Base-by-base conservation (phyloP, 2,329 filamentous ascomycete genomes). In the Pseudogymnoascus sp. region DNA sequence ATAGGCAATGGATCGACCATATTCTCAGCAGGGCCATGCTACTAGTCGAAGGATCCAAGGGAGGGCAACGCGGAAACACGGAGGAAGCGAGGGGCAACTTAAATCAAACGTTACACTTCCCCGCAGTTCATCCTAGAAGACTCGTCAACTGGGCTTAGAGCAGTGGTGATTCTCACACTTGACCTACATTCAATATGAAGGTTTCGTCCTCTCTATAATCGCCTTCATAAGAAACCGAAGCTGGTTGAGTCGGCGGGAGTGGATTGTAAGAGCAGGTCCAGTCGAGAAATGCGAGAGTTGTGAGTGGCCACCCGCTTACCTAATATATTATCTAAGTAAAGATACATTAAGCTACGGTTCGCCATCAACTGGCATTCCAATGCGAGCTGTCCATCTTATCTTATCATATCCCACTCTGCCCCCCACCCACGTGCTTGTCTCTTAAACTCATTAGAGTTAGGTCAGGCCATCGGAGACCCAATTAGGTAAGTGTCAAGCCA, bases 381-480 rank as follows among this genome's bases (percentile, higher is more conserved):
- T 55, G 11, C 1, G 5, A 55, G 11, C 11, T 7, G 0, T 33
- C 11, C 16, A 55, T 55, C 49, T 55, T 55, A 55, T 55, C 49
- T 55, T 33, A 55, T 55, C 16, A 33, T 5, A 33, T 33, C 28
- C 49, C 28, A 55, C 49, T 19, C 8, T 55, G 28, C 49, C 49
- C 49, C 45, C 49, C 28, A 19, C 28, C 49, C 49, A 55, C 49
- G 49, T 55, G 28, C 28, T 55, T 33, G n/a, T 33, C 28, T 22
- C 4, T 55, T 55, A 55, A 55, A 55, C 49, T 55, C 5, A 55
- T 35, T 33, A 33, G 28, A 55, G 49, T 55, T 55, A 55, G 49
- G 16, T 16, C 49, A 55, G 16, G 28, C 49, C 49, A 16, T 33
- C 11, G 28, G 16, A 22, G 28, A 33, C 49, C 28, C 28, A 55